Evolutionary conservation across 768 basidiomycete genomes (phyloP), one percentile per base, ranked within the genome.

Genomic region (Xanthoconium stramineum): DNA sequence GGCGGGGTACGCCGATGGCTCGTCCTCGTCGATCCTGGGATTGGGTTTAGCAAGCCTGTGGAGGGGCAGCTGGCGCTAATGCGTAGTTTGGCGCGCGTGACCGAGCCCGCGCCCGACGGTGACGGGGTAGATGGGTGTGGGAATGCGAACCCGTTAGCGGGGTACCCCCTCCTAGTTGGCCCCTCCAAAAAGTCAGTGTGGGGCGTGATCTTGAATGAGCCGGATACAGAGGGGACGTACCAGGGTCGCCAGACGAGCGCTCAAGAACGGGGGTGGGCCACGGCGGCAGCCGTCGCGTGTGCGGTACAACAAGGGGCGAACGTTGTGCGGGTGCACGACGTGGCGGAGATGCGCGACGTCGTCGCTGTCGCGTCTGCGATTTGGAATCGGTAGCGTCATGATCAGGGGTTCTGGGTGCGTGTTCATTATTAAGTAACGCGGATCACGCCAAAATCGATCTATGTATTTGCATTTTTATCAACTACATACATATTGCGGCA

Each of bases 41-140:
- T 98, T 50, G 96, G 97, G 35, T 99, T 98, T 70, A 96, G 94
- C 71, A 98, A 98, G 72, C 81, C 84, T 0, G 68, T 85, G 3
- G 79, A 85, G 30, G 91, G 81, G 6, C 95, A 96, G 70, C 60
- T 93, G 35, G 76, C 79, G 58, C 64, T 96, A 12, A 69, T 98
- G 47, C 78, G 85, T 11, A 61, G 79, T 36, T 76, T 75, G 49
- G 78, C 66, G 19, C 68, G 58, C 47, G 68, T 91, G 40, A 81
- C 79, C 0, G 77, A 75, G 3, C 15, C 15, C 9, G 9, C 5
- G 7, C 10, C 12, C 12, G 47, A 81, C 40, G 52, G 80, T 40
- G 53, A 44, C 24, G 24, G 24, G 24, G 24, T 24, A 24, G 24
- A 4, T 24, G 24, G 24, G 24, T 24, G 4, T 24, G 24, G 24